Evolutionary conservation across 2,329 filamentous ascomycete species (phyloP).

Genomic region (Colletotrichum salicis): DNA sequence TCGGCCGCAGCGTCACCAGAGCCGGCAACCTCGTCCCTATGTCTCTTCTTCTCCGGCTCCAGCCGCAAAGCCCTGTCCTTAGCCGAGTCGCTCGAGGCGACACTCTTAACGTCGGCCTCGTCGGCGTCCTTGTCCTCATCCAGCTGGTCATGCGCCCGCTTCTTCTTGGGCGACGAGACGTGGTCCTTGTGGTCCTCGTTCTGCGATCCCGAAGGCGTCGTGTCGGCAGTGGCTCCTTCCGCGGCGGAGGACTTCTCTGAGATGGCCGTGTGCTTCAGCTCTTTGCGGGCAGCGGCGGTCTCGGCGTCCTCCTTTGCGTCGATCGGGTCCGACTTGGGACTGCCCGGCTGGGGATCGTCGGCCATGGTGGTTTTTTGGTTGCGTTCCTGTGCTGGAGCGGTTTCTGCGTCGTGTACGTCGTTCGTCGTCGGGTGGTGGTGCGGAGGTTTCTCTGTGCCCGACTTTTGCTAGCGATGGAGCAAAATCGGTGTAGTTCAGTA

Average conservation of each 20-base stretch:
- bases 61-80: constrained; percentile 57
- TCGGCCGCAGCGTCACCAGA: constrained; percentile 1
- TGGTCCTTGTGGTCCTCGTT: constrained; percentile 59
- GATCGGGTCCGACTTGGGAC: constrained; percentile 50
- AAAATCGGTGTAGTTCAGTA: not conserved
- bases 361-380: constrained; percentile 49
- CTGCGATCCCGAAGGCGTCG: constrained; percentile 41
- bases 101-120: constrained; percentile 55
- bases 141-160: constrained; percentile 66
- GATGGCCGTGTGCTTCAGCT: constrained; percentile 72
- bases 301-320: constrained; percentile 68
- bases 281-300: constrained; percentile 71
- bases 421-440: constrained; percentile 13
- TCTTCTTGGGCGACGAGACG: constrained; percentile 73
- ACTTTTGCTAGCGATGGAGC: constrained; percentile 19
- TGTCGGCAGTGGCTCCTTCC: constrained; percentile 40
- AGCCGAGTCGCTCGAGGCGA: constrained; percentile 55
- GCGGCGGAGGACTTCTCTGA: constrained; percentile 57
- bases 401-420: not conserved
- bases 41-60: constrained; percentile 74
- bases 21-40: constrained; percentile 62
- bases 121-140: constrained; percentile 59
- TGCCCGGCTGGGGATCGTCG: constrained; percentile 55
- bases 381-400: too few relatives aligned
- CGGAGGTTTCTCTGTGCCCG: constrained; percentile 13